Percentiles rank a stretch among this genome's conserved stretches.
Evolutionary conservation across 257 asterid species (phyloP).

Genomic region (Ilex asprella): DNA sequence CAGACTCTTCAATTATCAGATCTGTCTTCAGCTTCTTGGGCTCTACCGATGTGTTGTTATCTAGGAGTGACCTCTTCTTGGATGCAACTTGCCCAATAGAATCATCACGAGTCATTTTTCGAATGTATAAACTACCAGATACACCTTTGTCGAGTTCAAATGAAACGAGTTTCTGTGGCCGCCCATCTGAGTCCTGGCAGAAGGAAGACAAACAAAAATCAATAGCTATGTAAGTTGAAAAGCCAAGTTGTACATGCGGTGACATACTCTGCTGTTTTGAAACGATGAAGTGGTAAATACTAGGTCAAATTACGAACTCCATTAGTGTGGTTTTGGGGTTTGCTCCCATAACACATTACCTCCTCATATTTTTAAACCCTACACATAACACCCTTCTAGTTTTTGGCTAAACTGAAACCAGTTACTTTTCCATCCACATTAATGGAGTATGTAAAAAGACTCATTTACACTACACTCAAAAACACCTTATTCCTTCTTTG

Average conservation of each 20-base stretch:
- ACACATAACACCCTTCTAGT: background rate
- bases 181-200: slow-evolving; percentile 56
- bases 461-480: no score
- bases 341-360: no score
- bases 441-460: no score
- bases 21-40: slow-evolving; percentile 40
- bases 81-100: slow-evolving; percentile 12
- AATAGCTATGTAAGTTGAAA: background rate
- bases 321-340: no score
- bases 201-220: slow-evolving; percentile 5
- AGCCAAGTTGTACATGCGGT: background rate
- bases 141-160: slow-evolving; percentile 41
- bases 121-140: slow-evolving; percentile 37
- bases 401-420: no score
- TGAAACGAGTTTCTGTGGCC: slow-evolving; percentile 46
- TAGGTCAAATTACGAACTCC: background rate
- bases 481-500: no score
- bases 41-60: slow-evolving; percentile 17
- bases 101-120: slow-evolving; percentile 27
- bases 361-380: background rate
- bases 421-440: no score
- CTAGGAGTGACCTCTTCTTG: slow-evolving; percentile 46
- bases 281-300: background rate
- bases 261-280: background rate
- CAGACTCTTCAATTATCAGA: slow-evolving; percentile 18